These are phyloP conservation scores for Metschnikowia borealis DNA, from an alignment of 805 yeast species.

Conservation along the genomic window DNA sequence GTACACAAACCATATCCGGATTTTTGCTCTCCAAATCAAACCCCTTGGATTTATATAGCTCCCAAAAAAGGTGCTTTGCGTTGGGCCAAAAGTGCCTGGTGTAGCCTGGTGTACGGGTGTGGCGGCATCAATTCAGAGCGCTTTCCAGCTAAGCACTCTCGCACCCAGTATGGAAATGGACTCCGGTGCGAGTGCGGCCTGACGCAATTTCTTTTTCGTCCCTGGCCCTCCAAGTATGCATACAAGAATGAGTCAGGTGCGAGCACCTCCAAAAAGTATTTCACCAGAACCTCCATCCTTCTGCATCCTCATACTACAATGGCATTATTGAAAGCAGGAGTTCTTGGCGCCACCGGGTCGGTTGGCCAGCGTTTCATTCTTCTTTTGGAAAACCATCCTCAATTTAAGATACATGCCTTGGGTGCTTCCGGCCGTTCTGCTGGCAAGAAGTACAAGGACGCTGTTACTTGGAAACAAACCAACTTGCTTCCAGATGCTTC, in stretches of 20 bases:
- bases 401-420: conserved; percentile 74
- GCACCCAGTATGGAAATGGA: neutral
- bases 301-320: conserved; percentile 11
- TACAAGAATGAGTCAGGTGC: conserved; percentile 3
- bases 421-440: conserved; percentile 96
- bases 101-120: too few species aligned
- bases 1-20: too few species aligned
- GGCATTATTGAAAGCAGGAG: conserved; percentile 63
- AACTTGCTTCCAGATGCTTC: conserved; percentile 69
- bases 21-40: too few species aligned
- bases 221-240: neutral
- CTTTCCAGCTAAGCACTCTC: neutral
- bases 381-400: conserved; percentile 81
- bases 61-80: too few species aligned
- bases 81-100: too few species aligned
- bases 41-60: too few species aligned
- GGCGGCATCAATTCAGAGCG: too few species aligned
- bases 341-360: conserved; percentile 95
- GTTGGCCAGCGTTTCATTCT: conserved; percentile 96
- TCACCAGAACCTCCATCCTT: neutral
- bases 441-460: conserved; percentile 80
- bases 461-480: conserved; percentile 94
- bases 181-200: neutral
- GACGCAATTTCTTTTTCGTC: neutral
- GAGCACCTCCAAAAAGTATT: neutral